These are phyloP conservation scores for Physaria fendleri DNA, from an alignment of 345 rosid species.

Conservation along the genomic window DNA sequence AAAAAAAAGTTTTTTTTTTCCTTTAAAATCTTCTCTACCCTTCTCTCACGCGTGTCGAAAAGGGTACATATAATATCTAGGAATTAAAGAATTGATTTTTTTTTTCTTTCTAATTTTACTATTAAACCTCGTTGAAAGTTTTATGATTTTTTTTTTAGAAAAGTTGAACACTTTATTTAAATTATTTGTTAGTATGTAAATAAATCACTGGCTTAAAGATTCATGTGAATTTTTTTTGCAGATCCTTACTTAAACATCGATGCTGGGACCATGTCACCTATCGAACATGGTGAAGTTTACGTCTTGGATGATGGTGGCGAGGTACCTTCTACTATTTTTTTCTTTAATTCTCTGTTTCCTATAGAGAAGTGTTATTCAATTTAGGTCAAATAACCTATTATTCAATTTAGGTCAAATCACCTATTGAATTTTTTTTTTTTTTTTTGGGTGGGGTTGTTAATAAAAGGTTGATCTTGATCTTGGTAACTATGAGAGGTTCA, in stretches of 20 bases:
- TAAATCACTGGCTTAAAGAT: background rate
- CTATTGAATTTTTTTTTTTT: background rate
- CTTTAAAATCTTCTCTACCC: too few relatives aligned
- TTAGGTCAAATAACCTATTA: slow-evolving; percentile 2
- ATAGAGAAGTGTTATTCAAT: background rate
- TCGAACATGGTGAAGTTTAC: slow-evolving; percentile 86
- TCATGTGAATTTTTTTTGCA: slow-evolving; percentile 9
- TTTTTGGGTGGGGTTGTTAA: background rate
- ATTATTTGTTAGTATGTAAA: background rate
- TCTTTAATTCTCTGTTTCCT: slow-evolving; percentile 5
- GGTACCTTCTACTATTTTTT: slow-evolving; percentile 43
- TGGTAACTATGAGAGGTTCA: slow-evolving; percentile 95
- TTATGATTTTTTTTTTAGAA: background rate
- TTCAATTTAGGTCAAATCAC: background rate
- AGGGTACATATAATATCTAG: background rate
- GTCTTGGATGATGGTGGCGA: slow-evolving; percentile 92
- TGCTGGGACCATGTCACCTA: slow-evolving; percentile 95
- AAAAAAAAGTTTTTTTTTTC: background rate
- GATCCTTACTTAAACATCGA: slow-evolving; percentile 90
- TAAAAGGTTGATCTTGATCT: slow-evolving; percentile 97
- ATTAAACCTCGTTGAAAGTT: background rate
- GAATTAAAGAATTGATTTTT: slow-evolving; percentile 8
- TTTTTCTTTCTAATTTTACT: background rate
- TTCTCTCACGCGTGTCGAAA: slow-evolving; percentile 28
- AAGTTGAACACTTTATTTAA: background rate